A percentile compares a stretch with the other conserved stretches of the same genome.
phyloP scores from a whole-genome alignment of 495 filamentous ascomycete genomes.

The Amphirosellinia nigrospora region DNA sequence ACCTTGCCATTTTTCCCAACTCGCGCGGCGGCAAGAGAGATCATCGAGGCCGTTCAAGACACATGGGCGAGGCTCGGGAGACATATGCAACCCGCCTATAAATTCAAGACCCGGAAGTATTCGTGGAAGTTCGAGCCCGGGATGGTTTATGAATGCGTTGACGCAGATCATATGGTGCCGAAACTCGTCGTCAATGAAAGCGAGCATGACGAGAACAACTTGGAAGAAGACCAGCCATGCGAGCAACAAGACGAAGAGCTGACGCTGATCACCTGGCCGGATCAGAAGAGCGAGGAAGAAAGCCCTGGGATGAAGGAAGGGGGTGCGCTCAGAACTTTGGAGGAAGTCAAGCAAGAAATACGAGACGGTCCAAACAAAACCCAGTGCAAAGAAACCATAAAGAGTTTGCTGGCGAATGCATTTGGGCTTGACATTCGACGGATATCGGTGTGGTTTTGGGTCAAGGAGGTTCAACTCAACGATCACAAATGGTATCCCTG shows the following conservation, averaged over 20 bases:
- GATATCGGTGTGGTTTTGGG: conserved; percentile 7
- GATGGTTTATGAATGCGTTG: conserved; percentile 11
- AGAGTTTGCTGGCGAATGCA: background rate
- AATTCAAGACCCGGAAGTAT: conserved; percentile 6
- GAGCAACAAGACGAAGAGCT: background rate
- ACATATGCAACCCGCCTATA: conserved; percentile 24
- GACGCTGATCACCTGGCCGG: conserved; percentile 9
- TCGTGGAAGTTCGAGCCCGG: conserved; percentile 26
- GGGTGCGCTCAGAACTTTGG: background rate
- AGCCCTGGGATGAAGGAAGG: background rate
- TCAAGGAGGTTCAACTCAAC: conserved; percentile 14
- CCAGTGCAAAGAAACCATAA: conserved; percentile 14
- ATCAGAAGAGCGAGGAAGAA: background rate
- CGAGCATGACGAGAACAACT: background rate
- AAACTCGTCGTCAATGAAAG: background rate
- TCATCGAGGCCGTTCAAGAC: conserved; percentile 14
- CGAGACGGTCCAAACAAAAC: conserved; percentile 8
- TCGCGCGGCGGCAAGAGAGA: conserved; percentile 11
- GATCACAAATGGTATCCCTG: conserved; percentile 18
- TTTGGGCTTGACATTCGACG: conserved; percentile 16
- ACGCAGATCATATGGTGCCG: conserved; percentile 11
- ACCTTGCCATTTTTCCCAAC: conserved; percentile 13
- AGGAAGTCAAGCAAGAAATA: conserved; percentile 9
- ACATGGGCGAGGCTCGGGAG: conserved; percentile 1
- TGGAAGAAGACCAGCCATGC: conserved; percentile 1